A percentile compares a stretch with the other conserved stretches of the same genome.
phyloP scores from a whole-genome alignment of 192 early-diverging fungal genomes.

The Gryganskiella cystojenkinii region DNA sequence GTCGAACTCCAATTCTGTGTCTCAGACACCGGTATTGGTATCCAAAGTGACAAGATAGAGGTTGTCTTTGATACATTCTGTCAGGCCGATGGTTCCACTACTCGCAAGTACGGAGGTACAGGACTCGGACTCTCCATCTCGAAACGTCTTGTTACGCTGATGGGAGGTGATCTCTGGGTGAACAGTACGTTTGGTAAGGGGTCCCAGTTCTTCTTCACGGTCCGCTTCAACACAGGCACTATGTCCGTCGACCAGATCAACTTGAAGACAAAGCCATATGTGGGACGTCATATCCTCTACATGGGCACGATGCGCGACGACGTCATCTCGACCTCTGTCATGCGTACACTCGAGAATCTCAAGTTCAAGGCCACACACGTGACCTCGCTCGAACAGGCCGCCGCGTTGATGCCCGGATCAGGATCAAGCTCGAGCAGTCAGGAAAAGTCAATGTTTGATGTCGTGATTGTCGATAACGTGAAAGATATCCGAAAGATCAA shows the following conservation, averaged over 20 bases:
- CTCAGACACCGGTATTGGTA: slow-evolving; percentile 87
- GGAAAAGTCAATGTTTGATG: slow-evolving; percentile 65
- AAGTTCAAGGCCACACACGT: slow-evolving; percentile 56
- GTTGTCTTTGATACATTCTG: slow-evolving; percentile 86
- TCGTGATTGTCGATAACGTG: slow-evolving; percentile 74
- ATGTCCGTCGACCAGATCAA: slow-evolving; percentile 54
- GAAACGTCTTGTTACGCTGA: slow-evolving; percentile 77
- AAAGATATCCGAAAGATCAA: slow-evolving; percentile 70
- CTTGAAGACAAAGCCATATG: slow-evolving; percentile 64
- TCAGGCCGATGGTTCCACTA: slow-evolving; percentile 86
- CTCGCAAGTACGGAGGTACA: slow-evolving; percentile 88
- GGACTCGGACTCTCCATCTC: slow-evolving; percentile 89
- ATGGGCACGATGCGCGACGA: slow-evolving; percentile 66
- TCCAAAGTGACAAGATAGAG: slow-evolving; percentile 78
- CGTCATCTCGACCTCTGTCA: slow-evolving; percentile 39
- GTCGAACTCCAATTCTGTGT: slow-evolving; percentile 77
- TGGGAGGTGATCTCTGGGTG: slow-evolving; percentile 85
- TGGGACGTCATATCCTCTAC: slow-evolving; percentile 73
- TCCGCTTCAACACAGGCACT: slow-evolving; percentile 60
- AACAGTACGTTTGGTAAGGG: slow-evolving; percentile 78
- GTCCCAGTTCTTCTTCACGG: slow-evolving; percentile 82
- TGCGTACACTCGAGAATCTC: slow-evolving; percentile 62
- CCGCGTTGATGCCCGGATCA: slow-evolving; percentile 47
- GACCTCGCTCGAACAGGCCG: slow-evolving; percentile 60
- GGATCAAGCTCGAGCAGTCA: slow-evolving; percentile 22